Percentiles rank a stretch among this genome's conserved stretches.
These are phyloP conservation scores for Sergeia podlipaevii DNA, from an alignment of 208 protist species.

Conservation along the genomic window DNA sequence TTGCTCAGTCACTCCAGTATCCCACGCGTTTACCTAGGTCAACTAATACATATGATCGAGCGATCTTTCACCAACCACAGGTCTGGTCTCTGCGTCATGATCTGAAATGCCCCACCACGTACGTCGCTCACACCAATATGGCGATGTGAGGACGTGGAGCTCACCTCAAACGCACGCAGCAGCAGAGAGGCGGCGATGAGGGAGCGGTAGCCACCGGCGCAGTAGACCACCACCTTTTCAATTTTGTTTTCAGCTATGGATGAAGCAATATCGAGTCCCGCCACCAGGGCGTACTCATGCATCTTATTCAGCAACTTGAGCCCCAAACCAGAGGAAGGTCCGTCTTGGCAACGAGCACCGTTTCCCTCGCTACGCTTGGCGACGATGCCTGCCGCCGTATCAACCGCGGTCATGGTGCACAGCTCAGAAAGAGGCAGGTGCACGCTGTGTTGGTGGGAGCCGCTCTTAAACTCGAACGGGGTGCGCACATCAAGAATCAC, in stretches of 20 bases:
- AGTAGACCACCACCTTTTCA: constrained; percentile 59
- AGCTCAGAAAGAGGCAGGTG: constrained; percentile 55
- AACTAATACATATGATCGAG: constrained; percentile 84
- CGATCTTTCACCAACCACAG: constrained; percentile 80
- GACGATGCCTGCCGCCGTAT: constrained; percentile 1
- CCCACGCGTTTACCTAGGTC: constrained; percentile 60
- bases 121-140: constrained; percentile 45
- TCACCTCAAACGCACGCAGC: constrained; percentile 45
- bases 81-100: constrained; percentile 82
- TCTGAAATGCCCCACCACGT: constrained; percentile 61
- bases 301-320: constrained; percentile 22
- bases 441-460: constrained; percentile 70
- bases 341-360: constrained; percentile 1
- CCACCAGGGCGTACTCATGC: constrained; percentile 28
- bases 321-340: constrained; percentile 25
- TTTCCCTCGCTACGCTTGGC: neutral
- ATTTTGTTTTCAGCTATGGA: constrained; percentile 18
- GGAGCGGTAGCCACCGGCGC: constrained; percentile 75
- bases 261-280: constrained; percentile 16
- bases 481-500: constrained; percentile 74
- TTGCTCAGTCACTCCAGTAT: neutral
- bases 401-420: constrained; percentile 40
- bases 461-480: constrained; percentile 79
- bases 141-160: neutral
- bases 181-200: constrained; percentile 69